A percentile compares a stretch with the other conserved stretches of the same genome.
These are phyloP conservation scores for Penicillium sp. DNA, from an alignment of 2,329 filamentous ascomycete genomes.

Conservation along the genomic window DNA sequence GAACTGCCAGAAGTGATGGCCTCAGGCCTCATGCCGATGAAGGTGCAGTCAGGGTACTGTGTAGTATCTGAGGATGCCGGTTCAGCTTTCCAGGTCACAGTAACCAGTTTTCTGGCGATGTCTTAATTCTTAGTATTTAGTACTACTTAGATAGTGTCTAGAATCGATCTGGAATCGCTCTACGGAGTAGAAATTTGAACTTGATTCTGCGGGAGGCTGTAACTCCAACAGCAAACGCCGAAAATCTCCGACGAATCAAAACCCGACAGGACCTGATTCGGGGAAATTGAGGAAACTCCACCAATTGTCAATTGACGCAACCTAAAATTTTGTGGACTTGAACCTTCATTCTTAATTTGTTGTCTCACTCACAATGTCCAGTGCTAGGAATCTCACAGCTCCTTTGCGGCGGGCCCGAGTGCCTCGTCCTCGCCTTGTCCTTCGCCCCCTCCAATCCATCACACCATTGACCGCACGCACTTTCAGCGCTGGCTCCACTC, in stretches of 20 bases:
- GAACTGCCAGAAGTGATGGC: too few species aligned
- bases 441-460: slow-evolving; percentile 24
- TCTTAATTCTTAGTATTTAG: too few species aligned
- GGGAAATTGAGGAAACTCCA: slow-evolving; percentile 24
- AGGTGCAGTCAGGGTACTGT: too few species aligned
- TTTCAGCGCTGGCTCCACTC: slow-evolving; percentile 31
- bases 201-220: too few species aligned
- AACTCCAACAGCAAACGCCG: slow-evolving; percentile 7
- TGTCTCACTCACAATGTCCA: slow-evolving; percentile 26
- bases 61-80: too few species aligned
- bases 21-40: too few species aligned
- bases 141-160: too few species aligned
- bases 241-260: slow-evolving; percentile 15
- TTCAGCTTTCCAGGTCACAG: too few species aligned
- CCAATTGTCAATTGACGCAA: slow-evolving; percentile 11
- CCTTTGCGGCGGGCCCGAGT: slow-evolving; percentile 34
- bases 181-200: too few species aligned
- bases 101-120: too few species aligned
- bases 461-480: slow-evolving; percentile 23
- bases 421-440: slow-evolving; percentile 26
- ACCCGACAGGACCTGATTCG: slow-evolving; percentile 6
- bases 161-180: too few species aligned
- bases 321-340: slow-evolving; percentile 11
- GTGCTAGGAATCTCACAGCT: slow-evolving; percentile 30
- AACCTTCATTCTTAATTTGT: background rate